A percentile compares a stretch with the other conserved stretches of the same genome.
phyloP scores from a whole-genome alignment of 129 eudicot species.

The Chrysanthemum seticuspe region DNA sequence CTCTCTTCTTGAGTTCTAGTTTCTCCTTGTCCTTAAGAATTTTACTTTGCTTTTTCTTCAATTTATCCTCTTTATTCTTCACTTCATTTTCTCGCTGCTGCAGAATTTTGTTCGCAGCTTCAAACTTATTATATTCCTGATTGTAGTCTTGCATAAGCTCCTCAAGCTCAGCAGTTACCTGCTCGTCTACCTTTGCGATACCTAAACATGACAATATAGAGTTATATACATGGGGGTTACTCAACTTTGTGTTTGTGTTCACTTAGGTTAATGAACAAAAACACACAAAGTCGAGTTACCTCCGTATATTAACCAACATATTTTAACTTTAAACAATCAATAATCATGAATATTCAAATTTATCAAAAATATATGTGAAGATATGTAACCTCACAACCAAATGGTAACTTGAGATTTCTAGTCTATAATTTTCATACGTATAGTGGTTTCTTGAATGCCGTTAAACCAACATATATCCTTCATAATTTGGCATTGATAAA shows the following conservation, averaged over 20 bases:
- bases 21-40: not conserved
- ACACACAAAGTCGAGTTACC: too few species aligned
- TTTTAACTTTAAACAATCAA: not conserved
- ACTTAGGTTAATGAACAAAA: too few species aligned
- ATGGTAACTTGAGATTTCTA: not conserved
- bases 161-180: conserved; percentile 5
- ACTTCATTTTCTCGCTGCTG: not conserved
- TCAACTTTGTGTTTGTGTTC: too few species aligned
- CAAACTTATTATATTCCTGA: not conserved
- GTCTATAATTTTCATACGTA: not conserved
- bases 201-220: not conserved
- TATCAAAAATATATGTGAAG: not conserved
- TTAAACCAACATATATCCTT: not conserved
- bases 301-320: too few species aligned
- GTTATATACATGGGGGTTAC: too few species aligned
- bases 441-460: not conserved
- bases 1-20: conserved; percentile 3
- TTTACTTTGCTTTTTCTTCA: not conserved
- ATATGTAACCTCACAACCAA: not conserved
- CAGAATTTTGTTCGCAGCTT: not conserved
- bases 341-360: not conserved
- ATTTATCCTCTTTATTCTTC: not conserved
- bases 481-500: not conserved
- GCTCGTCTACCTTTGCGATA: not conserved
- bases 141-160: not conserved